phyloP scores from a whole-genome alignment of 495 filamentous ascomycete species.

The Opeltia flavorubescens region DNA sequence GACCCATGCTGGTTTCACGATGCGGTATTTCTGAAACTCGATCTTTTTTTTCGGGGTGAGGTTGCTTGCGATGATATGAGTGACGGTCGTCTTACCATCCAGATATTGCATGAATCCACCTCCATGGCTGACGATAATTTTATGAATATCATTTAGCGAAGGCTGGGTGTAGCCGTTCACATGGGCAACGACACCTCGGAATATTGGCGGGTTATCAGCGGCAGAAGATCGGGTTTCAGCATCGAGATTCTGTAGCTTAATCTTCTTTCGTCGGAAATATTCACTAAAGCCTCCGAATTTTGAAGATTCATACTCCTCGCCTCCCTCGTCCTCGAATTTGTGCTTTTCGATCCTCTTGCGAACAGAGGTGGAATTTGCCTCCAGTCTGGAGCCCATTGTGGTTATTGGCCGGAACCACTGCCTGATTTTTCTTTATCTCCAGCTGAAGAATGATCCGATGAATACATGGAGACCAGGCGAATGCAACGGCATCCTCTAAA shows the following conservation, averaged over 20 bases:
- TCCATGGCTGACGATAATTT: constrained; percentile 74
- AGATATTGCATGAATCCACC: constrained; percentile 89
- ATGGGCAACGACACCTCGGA: constrained; percentile 76
- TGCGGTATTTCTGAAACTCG: constrained; percentile 72
- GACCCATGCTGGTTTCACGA: constrained; percentile 95
- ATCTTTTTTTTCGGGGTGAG: constrained; percentile 83
- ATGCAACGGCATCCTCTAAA: not conserved
- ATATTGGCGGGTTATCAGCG: constrained; percentile 62
- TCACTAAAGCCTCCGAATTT: constrained; percentile 78
- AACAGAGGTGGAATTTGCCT: constrained; percentile 59
- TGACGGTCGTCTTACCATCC: constrained; percentile 84
- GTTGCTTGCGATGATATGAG: constrained; percentile 84
- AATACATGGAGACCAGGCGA: not conserved
- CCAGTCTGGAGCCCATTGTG: constrained; percentile 67
- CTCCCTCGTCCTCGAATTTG: constrained; percentile 51
- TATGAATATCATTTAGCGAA: constrained; percentile 72
- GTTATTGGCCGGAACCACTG: constrained; percentile 9
- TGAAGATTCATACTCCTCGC: constrained; percentile 82
- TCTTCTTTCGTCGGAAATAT: constrained; percentile 87
- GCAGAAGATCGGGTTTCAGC: constrained; percentile 57
- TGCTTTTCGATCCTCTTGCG: constrained; percentile 73
- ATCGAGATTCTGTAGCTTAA: constrained; percentile 90
- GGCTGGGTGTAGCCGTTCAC: constrained; percentile 93
- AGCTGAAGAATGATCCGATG: not conserved
- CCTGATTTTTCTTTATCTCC: constrained; percentile 3